Base-by-base conservation (phyloP, 2,329 filamentous ascomycete genomes). In the Cladosporium sp. region DNA sequence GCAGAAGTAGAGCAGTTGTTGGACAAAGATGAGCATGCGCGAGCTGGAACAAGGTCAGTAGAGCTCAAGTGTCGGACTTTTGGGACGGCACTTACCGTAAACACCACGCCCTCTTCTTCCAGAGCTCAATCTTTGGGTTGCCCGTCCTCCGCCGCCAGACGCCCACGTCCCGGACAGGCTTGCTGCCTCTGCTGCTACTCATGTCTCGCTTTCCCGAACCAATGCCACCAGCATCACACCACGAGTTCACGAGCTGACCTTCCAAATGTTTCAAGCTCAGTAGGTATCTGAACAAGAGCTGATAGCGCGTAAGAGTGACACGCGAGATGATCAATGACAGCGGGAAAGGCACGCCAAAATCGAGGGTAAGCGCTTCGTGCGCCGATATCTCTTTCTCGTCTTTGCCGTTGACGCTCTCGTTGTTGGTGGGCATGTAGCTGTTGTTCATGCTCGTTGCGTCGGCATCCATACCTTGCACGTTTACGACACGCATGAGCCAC, bases 301-400 rank as follows among this genome's bases (percentile, higher is more conserved):
- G 95, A 76, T 99, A 99, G 61, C 95, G 88, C 78, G 95, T 94
- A n/a, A 99, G 87, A 0, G 95, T 99, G 76, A 97, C 97, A 70
- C 95, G 89, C 75, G 92, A 96, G 73, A 99, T 94, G 58, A 99
- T 95, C 3, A 99, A 86, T 0, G 93, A 97, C 3, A 99, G 87
- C 3, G 95, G 95, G 74, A 99, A 99, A 0, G 95, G 95, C 28
- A 99, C 93, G 0, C 88, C 86, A 75, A 97, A 98, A 79, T 99
- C 94, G 34, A 99, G 88, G 72, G 97, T 93, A 25, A 99, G 83
- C 0, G 94, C 95, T 63, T 94, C 95, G 74, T 95, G 97, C 21
- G 95, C 95, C 25, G 88, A 88, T 64, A 96, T 93, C 68, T 93
- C 91, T 76, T 93, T 96, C 74, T 94, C 91, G 64, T 90, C 89